Evolutionary conservation across 768 basidiomycete genomes (phyloP), one percentile per base, ranked within the genome.

Genomic region (Leccinum sublutescens): DNA sequence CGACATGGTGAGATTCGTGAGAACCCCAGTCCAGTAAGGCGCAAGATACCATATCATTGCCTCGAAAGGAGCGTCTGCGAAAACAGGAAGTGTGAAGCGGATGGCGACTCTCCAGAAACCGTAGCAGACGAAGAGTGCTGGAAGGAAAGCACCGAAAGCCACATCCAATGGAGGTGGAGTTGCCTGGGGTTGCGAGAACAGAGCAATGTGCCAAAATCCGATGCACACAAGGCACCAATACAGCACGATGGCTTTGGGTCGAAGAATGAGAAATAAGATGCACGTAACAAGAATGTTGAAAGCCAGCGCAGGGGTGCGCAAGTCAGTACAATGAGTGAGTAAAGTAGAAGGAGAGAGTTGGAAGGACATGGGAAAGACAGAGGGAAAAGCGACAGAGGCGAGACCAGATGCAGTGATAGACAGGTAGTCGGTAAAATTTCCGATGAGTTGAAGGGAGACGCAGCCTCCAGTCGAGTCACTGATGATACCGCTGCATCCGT

Each of bases 141-240:
- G 92, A 9, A 95, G 78, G 75, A 95, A 95, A 5, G 83, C 81
- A 31, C 81, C 82, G 63, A 95, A 93, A 6, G 84, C 89, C n/a
- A 78, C 76, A 56, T 88, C 84, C 57, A 94, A 73, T 27, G 81
- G 80, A 5, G 93, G 91, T 36, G 89, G 88, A 6, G 78, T 79
- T 1, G 77, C 79, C 50, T 76, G 82, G 6, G 88, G 88, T 66
- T 93, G 87, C 9, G 89, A 89, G 66, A 92, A 93, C 43, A 95
- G 80, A 0, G 83, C 77, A 55, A 92, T 78, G 64, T 95, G 91
- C 92, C 93, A 95, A 70, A 84, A 94, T 2, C 91, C 89, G 49
- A 91, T 88, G 75, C 85, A 90, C 6, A 90, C 84, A n/a, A 91
- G 77, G 66, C 80, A 86, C 88, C 89, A 91, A 72, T 80, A 91